These are phyloP conservation scores for Jackrogersella minutella DNA, from an alignment of 495 filamentous ascomycete genomes.

Conservation along the genomic window DNA sequence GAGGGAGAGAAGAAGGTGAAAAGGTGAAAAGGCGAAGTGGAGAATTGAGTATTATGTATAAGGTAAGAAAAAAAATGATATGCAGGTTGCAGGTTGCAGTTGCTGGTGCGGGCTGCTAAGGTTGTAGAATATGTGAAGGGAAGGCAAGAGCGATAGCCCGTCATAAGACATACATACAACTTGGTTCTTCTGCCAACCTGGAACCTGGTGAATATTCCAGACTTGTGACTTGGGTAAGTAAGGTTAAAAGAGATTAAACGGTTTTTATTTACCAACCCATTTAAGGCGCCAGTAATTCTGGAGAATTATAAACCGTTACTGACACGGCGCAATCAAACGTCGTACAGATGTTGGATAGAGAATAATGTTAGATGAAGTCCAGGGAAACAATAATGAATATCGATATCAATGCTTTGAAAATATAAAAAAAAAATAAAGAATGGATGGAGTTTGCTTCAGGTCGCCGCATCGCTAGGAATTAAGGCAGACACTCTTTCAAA, in stretches of 20 bases:
- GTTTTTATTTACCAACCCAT: not conserved
- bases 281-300: not conserved
- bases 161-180: conserved; percentile 17
- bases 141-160: not conserved
- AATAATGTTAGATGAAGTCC: not conserved
- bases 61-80: not conserved
- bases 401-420: not conserved
- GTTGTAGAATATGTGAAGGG: not conserved
- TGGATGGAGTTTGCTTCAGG: not conserved
- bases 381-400: not conserved
- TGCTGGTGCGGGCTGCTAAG: not conserved
- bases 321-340: not conserved
- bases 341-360: too few species aligned
- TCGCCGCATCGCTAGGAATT: conserved; percentile 6
- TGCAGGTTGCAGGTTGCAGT: not conserved
- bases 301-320: too few species aligned
- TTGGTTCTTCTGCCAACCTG: not conserved
- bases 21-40: not conserved
- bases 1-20: not conserved
- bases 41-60: not conserved
- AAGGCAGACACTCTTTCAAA: not conserved
- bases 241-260: not conserved
- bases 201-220: conserved; percentile 21
- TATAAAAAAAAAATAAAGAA: too few species aligned
- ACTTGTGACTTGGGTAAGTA: conserved; percentile 9